Conservation (phyloP, 176 grass and related monocot genomes). For the Ensete glaucum region DNA sequence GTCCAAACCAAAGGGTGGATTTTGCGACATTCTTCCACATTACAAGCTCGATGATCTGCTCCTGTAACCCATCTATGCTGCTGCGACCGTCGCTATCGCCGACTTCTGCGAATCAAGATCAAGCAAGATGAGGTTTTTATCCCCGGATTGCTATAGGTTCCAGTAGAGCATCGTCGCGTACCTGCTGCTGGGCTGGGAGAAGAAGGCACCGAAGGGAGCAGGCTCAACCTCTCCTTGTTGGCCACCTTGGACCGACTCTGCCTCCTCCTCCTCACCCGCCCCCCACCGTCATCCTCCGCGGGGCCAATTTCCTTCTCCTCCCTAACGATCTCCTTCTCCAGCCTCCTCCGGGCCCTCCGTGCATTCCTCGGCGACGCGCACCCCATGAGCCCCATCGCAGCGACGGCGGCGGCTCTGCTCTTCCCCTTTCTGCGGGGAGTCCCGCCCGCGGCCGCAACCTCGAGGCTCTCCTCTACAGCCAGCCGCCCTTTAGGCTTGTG, state of each 20-base stretch:
- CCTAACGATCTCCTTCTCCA: slow-evolving; percentile 50
- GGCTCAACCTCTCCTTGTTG: slow-evolving; percentile 20
- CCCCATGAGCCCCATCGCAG: slow-evolving; percentile 19
- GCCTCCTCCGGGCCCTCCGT: slow-evolving; percentile 47
- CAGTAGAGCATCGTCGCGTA: too few relatives aligned
- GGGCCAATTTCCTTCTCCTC: slow-evolving; percentile 44
- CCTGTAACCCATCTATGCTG: slow-evolving; percentile 30
- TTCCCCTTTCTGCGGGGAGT: slow-evolving; percentile 26
- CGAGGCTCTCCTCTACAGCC: slow-evolving; percentile 9
- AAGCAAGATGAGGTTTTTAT: background rate
- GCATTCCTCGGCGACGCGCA: slow-evolving; percentile 54
- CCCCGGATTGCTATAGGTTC: too few relatives aligned
- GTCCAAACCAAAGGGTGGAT: slow-evolving; percentile 79
- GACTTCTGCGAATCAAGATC: slow-evolving; percentile 4
- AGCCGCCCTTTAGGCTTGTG: slow-evolving; percentile 14
- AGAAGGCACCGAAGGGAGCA: slow-evolving; percentile 25
- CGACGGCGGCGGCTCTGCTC: slow-evolving; percentile 19
- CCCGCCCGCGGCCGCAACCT: slow-evolving; percentile 7
- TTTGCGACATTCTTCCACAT: slow-evolving; percentile 87
- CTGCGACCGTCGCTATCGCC: slow-evolving; percentile 7
- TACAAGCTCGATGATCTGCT: slow-evolving; percentile 48
- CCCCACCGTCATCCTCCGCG: slow-evolving; percentile 34
- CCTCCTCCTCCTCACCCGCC: slow-evolving; percentile 42
- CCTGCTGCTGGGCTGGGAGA: background rate
- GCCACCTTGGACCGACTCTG: slow-evolving; percentile 17